These are phyloP conservation scores for Rhizopogon sp. DNA, from an alignment of 768 basidiomycete genomes.

Conservation along the genomic window DNA sequence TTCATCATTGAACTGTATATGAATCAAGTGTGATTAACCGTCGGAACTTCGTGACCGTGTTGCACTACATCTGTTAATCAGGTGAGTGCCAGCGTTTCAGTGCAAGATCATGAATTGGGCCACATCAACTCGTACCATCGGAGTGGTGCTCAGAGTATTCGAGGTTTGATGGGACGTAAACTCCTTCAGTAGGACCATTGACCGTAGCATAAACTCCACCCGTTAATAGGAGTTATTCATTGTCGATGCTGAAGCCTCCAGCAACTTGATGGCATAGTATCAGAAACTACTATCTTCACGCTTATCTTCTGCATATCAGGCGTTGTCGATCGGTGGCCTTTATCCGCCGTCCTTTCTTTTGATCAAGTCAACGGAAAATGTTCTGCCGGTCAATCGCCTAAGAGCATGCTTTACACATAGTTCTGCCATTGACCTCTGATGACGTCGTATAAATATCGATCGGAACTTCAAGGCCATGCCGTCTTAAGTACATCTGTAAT, in stretches of 20 bases:
- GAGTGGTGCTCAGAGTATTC: background rate
- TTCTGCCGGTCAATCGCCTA: background rate
- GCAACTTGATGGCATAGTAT: too few species aligned
- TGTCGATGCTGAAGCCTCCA: too few species aligned
- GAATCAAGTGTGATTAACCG: background rate
- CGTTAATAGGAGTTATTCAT: too few species aligned
- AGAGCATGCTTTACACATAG: background rate
- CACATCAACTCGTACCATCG: background rate
- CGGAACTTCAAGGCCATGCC: too few species aligned
- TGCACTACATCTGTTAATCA: background rate
- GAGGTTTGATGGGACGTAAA: background rate
- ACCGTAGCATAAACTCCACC: too few species aligned
- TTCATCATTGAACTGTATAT: background rate
- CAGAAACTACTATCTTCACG: background rate
- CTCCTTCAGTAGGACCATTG: background rate
- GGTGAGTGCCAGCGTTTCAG: background rate
- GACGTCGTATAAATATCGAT: background rate
- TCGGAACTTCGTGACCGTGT: too few species aligned
- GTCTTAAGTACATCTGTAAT: background rate
- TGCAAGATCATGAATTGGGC: background rate
- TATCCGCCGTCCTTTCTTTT: background rate
- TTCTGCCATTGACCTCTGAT: background rate
- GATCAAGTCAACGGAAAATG: background rate
- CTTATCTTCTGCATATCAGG: background rate
- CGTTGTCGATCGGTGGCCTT: background rate